Evolutionary conservation across 2,329 filamentous ascomycete species (phyloP).

Genomic region (Phyllosticta ampelicida): DNA sequence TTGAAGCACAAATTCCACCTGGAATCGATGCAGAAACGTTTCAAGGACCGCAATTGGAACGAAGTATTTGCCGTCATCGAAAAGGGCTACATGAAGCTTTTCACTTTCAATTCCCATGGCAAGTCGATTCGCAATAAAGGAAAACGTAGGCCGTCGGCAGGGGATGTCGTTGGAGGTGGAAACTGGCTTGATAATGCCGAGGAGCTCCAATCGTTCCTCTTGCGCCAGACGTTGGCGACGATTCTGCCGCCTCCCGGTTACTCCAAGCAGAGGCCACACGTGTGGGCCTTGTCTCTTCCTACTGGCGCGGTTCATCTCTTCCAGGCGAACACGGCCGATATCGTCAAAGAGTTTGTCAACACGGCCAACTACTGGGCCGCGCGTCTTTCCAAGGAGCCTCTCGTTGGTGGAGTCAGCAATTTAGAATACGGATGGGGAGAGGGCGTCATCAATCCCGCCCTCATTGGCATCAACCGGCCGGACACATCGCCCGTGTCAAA

Average conservation of each 20-base stretch:
- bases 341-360: conserved; percentile 85
- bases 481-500: conserved; percentile 23
- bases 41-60: conserved; percentile 87
- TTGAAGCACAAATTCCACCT: conserved; percentile 94
- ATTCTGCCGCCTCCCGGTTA: conserved; percentile 85
- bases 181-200: conserved; percentile 98
- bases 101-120: conserved; percentile 72
- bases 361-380: conserved; percentile 98
- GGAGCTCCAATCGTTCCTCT: conserved; percentile 72
- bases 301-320: conserved; percentile 96
- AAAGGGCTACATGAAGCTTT: conserved; percentile 86
- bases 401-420: conserved; percentile 88
- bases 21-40: conserved; percentile 79
- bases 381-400: conserved; percentile 81
- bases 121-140: conserved; percentile 63
- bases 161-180: conserved; percentile 75
- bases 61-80: conserved; percentile 95
- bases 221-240: conserved; percentile 86
- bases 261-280: conserved; percentile 78
- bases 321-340: conserved; percentile 90
- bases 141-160: conserved; percentile 43
- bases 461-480: conserved; percentile 28
- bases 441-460: conserved; percentile 52
- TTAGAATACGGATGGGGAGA: conserved; percentile 98
- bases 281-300: conserved; percentile 87